Base-by-base conservation (phyloP, 2,329 filamentous ascomycete species). In the Ophiocordyceps unilateralis region DNA sequence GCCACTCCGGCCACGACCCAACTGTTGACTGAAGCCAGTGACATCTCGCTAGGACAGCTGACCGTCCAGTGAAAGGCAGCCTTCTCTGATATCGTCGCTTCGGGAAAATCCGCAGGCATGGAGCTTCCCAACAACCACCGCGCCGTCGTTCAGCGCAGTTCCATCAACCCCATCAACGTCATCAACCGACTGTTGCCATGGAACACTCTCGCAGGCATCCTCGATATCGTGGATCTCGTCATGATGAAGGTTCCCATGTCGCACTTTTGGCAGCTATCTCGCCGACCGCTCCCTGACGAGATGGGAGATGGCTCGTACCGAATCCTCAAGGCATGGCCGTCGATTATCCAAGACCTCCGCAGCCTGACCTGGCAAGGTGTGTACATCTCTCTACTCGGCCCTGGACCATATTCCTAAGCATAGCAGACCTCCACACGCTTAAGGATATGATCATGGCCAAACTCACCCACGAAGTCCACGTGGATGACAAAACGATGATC, bases 401-500 rank as follows among this genome's bases (percentile, higher is more conserved):
- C n/a, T n/a, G n/a, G n/a, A n/a, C n/a, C n/a, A n/a, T n/a, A n/a
- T n/a, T n/a, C n/a, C n/a, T n/a, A n/a, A n/a, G n/a, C n/a, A n/a
- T n/a, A n/a, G 7, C 24, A 66, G 81, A 85, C 49, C 55, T 81
- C 38, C 70, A 72, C 51, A 83, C 81, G 0, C 61, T 85, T n/a
- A 58, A 72, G 39, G 66, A 72, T 5, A 61, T 85, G 34, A 63
- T 84, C 45, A 69, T 72, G 43, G 68, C 64, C 47, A 78, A 83
- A 58, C 58, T 78, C 24, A 78, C 74, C 50, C 78, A 81, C 1
- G 69, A 70, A 45, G 65, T 74, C 39, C 65, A 79, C 10, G 60
- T 75, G 5, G 78, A 89, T 51, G 84, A 89, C 62, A 83, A 81
- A 61, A 82, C 78, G 1, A 82, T 84, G 68, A 65, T 85, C 39